A percentile compares a stretch with the other conserved stretches of the same genome.
Evolutionary conservation across 345 rosid genomes (phyloP).

Genomic region (Citrus mangshanensis): DNA sequence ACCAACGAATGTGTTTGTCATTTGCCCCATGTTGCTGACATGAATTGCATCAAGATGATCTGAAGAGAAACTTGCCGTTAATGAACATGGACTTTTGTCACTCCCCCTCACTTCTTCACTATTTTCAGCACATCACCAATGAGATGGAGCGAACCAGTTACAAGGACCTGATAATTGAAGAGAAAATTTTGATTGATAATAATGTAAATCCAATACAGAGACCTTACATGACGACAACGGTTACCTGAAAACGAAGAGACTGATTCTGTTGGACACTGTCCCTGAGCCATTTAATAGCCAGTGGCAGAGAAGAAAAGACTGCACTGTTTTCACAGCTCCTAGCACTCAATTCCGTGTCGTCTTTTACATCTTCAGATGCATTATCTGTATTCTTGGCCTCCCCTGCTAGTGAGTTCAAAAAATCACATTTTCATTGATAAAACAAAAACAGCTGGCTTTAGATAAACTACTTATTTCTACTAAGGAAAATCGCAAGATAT

Average conservation of each 20-base stretch:
- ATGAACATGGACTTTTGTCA: background rate
- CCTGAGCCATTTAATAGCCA: conserved; percentile 87
- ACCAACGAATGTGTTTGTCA: background rate
- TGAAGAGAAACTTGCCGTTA: background rate
- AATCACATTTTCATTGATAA: background rate
- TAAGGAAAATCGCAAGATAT: background rate
- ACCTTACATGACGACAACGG: background rate
- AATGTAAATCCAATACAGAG: background rate
- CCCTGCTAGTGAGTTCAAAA: conserved; percentile 12
- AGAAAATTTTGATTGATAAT: background rate
- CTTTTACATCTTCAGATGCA: conserved; percentile 50
- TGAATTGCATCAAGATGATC: background rate
- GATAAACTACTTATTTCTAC: too few relatives aligned
- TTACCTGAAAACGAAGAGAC: conserved; percentile 72
- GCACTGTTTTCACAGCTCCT: conserved; percentile 55
- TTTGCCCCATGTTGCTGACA: background rate
- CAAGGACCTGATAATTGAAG: conserved; percentile 58
- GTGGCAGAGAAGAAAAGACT: conserved; percentile 82
- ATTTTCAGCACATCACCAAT: conserved; percentile 87
- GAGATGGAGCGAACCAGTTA: conserved; percentile 85
- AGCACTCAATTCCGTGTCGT: conserved; percentile 35
- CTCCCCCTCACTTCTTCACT: conserved; percentile 50
- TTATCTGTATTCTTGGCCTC: conserved; percentile 33
- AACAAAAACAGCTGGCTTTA: too few relatives aligned
- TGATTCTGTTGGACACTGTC: conserved; percentile 58